These are phyloP conservation scores for Podospora didyma DNA, from an alignment of 495 filamentous ascomycete species.

Conservation along the genomic window DNA sequence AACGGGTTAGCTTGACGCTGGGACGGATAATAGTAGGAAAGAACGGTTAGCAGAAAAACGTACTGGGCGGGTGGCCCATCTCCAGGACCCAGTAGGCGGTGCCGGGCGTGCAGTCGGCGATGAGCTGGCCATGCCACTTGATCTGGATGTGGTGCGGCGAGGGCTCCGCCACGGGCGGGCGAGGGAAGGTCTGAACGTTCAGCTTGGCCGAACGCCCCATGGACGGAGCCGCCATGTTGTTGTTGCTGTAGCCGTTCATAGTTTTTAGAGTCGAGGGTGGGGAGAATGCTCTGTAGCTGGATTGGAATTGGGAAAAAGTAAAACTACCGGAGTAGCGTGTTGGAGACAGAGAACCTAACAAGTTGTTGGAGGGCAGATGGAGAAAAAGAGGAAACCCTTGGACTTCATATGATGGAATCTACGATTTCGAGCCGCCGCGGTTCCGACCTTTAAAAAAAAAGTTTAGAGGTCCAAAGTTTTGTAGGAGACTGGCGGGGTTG, in stretches of 20 bases:
- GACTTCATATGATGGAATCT: slow-evolving; percentile 1
- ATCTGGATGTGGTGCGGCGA: slow-evolving; percentile 47
- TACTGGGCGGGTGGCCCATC: slow-evolving; percentile 54
- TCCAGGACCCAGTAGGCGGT: slow-evolving; percentile 58
- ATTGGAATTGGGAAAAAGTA: not conserved
- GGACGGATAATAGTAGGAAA: not conserved
- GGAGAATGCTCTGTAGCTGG: not conserved
- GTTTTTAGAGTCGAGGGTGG: not conserved
- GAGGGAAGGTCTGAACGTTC: slow-evolving; percentile 54
- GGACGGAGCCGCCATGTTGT: slow-evolving; percentile 27
- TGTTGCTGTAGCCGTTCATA: slow-evolving; percentile 9
- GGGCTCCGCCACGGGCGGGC: slow-evolving; percentile 52
- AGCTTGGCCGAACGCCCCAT: slow-evolving; percentile 49
- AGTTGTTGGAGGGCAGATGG: too few species aligned
- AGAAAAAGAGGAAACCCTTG: not conserved
- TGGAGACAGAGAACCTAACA: too few species aligned
- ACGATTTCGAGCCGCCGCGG: not conserved
- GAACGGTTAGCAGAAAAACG: slow-evolving; percentile 11
- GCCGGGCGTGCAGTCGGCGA: slow-evolving; percentile 48
- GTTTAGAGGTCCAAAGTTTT: not conserved
- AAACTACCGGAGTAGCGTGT: not conserved
- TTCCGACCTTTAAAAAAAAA: not conserved
- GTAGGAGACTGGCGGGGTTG: not conserved
- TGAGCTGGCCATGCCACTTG: slow-evolving; percentile 47
- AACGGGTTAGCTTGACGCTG: slow-evolving; percentile 3